phyloP scores from a whole-genome alignment of 176 grass and related monocot species.

The Paspalum notatum region DNA sequence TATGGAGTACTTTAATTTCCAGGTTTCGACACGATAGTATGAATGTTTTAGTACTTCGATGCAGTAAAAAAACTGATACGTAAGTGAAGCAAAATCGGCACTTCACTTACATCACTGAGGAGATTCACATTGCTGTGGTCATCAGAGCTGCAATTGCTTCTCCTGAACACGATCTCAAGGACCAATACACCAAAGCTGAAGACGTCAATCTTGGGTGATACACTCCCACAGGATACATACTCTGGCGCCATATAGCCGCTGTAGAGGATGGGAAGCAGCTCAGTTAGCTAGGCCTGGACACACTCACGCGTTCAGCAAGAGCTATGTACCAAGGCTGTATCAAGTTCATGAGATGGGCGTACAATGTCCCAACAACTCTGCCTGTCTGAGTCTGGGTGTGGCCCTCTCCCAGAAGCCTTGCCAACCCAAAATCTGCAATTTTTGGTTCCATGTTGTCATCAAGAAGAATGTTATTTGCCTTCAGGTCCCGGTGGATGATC shows the following conservation, averaged over 20 bases:
- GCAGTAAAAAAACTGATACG: neutral
- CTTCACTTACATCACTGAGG: slow-evolving; percentile 40
- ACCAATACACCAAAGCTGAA: slow-evolving; percentile 60
- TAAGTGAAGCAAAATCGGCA: neutral
- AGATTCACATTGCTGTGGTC: slow-evolving; percentile 30
- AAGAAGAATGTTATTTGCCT: slow-evolving; percentile 51
- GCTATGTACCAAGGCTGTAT: neutral
- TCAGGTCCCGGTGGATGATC: slow-evolving; percentile 59
- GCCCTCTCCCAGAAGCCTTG: slow-evolving; percentile 41
- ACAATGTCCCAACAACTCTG: slow-evolving; percentile 48
- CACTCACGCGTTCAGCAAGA: neutral
- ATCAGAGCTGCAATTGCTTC: slow-evolving; percentile 31
- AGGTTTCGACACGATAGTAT: neutral
- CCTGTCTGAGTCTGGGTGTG: slow-evolving; percentile 31
- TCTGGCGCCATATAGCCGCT: slow-evolving; percentile 58
- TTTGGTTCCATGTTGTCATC: slow-evolving; percentile 47
- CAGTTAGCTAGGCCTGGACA: slow-evolving; percentile 26
- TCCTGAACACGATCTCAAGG: slow-evolving; percentile 54
- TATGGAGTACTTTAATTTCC: neutral
- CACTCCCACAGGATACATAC: neutral
- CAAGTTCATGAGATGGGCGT: neutral
- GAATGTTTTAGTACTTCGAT: neutral
- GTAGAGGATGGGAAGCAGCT: neutral
- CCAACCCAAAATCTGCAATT: slow-evolving; percentile 58
- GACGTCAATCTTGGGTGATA: slow-evolving; percentile 55